Base-by-base conservation (phyloP, 805 yeast species). In the Cyberlindnera meyerae region DNA sequence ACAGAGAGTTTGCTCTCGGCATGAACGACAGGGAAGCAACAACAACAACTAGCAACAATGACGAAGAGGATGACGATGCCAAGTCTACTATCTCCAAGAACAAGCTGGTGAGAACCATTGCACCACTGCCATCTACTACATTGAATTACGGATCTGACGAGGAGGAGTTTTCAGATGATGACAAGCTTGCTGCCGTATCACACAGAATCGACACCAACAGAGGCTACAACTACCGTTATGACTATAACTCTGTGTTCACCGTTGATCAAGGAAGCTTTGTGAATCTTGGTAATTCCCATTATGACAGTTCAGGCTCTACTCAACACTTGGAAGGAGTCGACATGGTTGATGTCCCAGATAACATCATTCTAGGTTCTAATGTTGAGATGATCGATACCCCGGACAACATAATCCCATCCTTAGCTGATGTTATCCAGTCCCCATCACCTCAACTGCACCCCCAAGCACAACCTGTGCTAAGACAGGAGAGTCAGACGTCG, bases 101-200 rank as follows among this genome's bases (percentile, higher is more conserved):
- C 17, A 7, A n/a, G n/a, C n/a, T 16, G 13, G 26, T 41, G 44
- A 72, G 73, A 29, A 82, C 86, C 9, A 88, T 89, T 45, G 87
- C 86, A 25, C 66, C 77, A 29, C 62, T 90, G 35, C 97, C 97
- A 3, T 79, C 96, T 2, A 88, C 97, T 0, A 78, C 86, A 0
- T 71, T 90, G 37, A 88, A 89, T 55, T 76, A 77, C 55, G 85
- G 86, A 7, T 75, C 83, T 44, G 82, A 77, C 40, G 81, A 74
- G 31, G 80, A 75, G 39, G 63, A 62, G 8, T 64, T 74, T 29
- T 62, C 61, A 6, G 63, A 62, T 8, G 64, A 58, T 27, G 62
- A 60, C 26, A 51, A 51, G 46, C 52, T 79, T 54, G 74, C 79
- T 1, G 71, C 79, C 1, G 71, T 80, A 33, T 78, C 87, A 2